Evolutionary conservation across 1,139 yeast genomes (phyloP), one percentile per base, ranked within the genome.

Genomic region (Pichia sp.): DNA sequence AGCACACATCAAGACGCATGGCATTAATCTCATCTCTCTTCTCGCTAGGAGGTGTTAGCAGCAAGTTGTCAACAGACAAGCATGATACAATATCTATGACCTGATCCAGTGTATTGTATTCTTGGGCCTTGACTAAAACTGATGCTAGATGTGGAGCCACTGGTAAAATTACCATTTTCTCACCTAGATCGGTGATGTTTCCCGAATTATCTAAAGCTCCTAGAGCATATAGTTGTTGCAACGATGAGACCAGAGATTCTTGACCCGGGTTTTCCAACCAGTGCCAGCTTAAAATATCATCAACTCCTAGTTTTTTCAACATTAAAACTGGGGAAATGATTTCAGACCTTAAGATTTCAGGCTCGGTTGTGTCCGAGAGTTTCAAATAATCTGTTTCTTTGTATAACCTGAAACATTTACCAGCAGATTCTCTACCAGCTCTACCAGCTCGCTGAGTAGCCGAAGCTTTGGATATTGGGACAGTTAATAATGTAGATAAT

Each of bases 401-500:
- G 68, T 87, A 95, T 42, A 93, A 72, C 58, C 99, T 75, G 70
- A 79, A 93, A 44, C 95, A 90, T 69, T 92, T 93, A 52, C 99
- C 99, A 46, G 87, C 82, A 7, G 82, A 78, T 73, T 93, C 98
- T 81, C 99, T 89, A 62, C 99, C 99, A 31, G 99, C 99, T 78
- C 99, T 88, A 69, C 99, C 99, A 56, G 95, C 85, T 71, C 99
- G 78, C 73, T 93, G 99, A 47, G 87, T 81, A 0, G 99, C 99
- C 45, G 96, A 87, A 0, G 98, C 96, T 66, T 88, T 90, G 0
- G 98, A 90, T 19, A 95, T 85, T 1, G 99, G 93, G 0, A 95
- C 90, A 0, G 97, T 90, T 51, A 92, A 74, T 66, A 93, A 79
- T 0, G 98, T 88, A 11, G 97, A 95, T 48, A 93, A 77, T 0